These are phyloP conservation scores for Candida boidinii DNA, from an alignment of 805 yeast genomes.

Conservation along the genomic window DNA sequence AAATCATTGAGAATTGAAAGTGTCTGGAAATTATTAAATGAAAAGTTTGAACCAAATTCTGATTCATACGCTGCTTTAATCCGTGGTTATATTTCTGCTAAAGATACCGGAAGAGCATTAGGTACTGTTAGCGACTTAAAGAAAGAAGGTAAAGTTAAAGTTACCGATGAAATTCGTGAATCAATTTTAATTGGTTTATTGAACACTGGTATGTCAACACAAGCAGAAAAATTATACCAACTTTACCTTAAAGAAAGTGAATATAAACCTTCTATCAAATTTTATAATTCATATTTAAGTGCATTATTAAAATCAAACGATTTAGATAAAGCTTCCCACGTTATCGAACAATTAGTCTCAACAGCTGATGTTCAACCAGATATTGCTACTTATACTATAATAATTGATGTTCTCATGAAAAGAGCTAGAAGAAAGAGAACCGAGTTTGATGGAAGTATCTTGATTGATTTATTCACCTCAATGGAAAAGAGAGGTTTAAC, in stretches of 20 bases:
- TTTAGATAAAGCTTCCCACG: slow-evolving; percentile 36
- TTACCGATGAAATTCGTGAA: slow-evolving; percentile 33
- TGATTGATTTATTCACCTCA: slow-evolving; percentile 23
- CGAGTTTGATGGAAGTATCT: slow-evolving; percentile 23
- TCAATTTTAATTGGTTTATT: slow-evolving; percentile 37
- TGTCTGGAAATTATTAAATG: slow-evolving; percentile 20
- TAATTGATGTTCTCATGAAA: slow-evolving; percentile 47
- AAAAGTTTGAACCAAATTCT: slow-evolving; percentile 32
- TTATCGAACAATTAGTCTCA: slow-evolving; percentile 35
- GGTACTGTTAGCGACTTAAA: slow-evolving; percentile 26
- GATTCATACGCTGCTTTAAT: slow-evolving; percentile 41
- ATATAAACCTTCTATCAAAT: slow-evolving; percentile 34
- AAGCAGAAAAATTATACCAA: slow-evolving; percentile 27
- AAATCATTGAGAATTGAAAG: slow-evolving; percentile 30
- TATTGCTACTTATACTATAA: slow-evolving; percentile 52
- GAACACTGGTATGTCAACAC: slow-evolving; percentile 27
- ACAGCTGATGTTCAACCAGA: slow-evolving; percentile 39
- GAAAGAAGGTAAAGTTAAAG: slow-evolving; percentile 22
- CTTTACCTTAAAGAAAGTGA: slow-evolving; percentile 18
- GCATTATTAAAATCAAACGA: slow-evolving; percentile 31
- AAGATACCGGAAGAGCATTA: slow-evolving; percentile 33
- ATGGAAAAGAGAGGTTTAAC: slow-evolving; percentile 30
- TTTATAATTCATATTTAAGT: slow-evolving; percentile 45
- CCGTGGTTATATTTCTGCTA: slow-evolving; percentile 35
- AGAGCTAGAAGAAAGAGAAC: slow-evolving; percentile 34